Evolutionary conservation across 495 filamentous ascomycete species (phyloP).

Genomic region (Penicillium parvum): DNA sequence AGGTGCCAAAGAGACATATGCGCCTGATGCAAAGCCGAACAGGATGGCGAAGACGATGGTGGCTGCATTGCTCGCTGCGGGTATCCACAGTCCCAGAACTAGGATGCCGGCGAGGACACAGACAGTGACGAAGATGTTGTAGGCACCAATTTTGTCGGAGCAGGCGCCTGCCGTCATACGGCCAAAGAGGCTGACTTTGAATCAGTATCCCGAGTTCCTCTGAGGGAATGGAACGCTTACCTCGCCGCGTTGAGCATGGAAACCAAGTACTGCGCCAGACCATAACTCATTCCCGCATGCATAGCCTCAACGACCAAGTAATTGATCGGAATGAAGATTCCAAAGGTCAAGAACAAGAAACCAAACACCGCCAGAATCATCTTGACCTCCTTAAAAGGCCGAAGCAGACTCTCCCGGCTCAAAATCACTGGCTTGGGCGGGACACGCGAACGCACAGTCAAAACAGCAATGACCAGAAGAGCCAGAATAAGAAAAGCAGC

Average conservation of each 20-base stretch:
- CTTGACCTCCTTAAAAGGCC: conserved; percentile 50
- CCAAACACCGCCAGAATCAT: conserved; percentile 47
- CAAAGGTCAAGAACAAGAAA: conserved; percentile 59
- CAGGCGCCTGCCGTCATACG: conserved; percentile 19
- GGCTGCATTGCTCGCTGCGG: conserved; percentile 16
- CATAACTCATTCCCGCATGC: conserved; percentile 49
- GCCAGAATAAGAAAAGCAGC: conserved; percentile 36
- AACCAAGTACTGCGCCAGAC: conserved; percentile 58
- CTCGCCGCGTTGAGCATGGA: conserved; percentile 63
- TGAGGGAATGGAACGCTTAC: too few species aligned
- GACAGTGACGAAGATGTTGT: conserved; percentile 24
- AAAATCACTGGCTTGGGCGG: conserved; percentile 22
- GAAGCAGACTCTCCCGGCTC: conserved; percentile 48
- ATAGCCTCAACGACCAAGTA: conserved; percentile 56
- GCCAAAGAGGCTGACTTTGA: conserved; percentile 22
- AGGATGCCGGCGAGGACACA: conserved; percentile 22
- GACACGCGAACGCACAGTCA: conserved; percentile 29
- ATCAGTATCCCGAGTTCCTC: too few species aligned
- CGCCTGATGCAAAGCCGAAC: conserved; percentile 30
- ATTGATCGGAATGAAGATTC: conserved; percentile 66
- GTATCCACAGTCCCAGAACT: conserved; percentile 27
- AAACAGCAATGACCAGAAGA: conserved; percentile 27
- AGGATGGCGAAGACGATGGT: conserved; percentile 25
- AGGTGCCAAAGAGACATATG: conserved; percentile 25
- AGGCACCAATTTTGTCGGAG: conserved; percentile 25